A percentile compares a stretch with the other conserved stretches of the same genome.
phyloP scores from a whole-genome alignment of 495 filamentous ascomycete genomes.

The Penicillium argentinense region DNA sequence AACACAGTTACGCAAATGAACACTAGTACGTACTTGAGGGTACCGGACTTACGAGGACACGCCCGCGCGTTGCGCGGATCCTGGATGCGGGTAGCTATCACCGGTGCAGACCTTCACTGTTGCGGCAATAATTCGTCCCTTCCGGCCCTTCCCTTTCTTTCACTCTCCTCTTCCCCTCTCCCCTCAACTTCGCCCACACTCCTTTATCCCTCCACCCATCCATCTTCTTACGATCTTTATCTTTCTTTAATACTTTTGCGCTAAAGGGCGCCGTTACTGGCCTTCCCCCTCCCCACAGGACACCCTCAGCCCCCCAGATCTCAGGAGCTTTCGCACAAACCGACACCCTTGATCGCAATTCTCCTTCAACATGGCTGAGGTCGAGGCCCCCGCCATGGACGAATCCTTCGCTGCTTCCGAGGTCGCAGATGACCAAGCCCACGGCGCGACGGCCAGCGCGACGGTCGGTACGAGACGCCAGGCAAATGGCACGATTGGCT shows the following conservation, averaged over 20 bases:
- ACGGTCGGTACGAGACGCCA: constrained; percentile 62
- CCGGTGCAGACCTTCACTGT: constrained; percentile 10
- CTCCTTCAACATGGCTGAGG: constrained; percentile 37
- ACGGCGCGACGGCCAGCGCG: constrained; percentile 53
- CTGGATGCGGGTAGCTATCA: constrained; percentile 31
- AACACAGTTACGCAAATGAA: no score
- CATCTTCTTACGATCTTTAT: neutral
- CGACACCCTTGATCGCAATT: constrained; percentile 4
- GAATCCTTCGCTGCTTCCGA: constrained; percentile 48
- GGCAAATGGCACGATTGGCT: constrained; percentile 64
- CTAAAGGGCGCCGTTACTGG: constrained; percentile 20
- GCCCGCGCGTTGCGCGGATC: constrained; percentile 4
- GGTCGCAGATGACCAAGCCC: constrained; percentile 42
- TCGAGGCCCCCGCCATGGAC: constrained; percentile 43
- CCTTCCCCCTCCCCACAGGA: constrained; percentile 7
- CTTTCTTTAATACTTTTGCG: constrained; percentile 15
- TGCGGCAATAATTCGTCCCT: constrained; percentile 20
- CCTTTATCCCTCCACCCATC: constrained; percentile 8
- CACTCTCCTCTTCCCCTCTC: constrained; percentile 9
- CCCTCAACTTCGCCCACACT: constrained; percentile 15
- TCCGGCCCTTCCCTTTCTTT: constrained; percentile 20
- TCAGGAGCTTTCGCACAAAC: constrained; percentile 9
- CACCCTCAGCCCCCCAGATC: constrained; percentile 10
- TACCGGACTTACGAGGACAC: no score
- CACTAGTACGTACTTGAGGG: no score